Conservation (phyloP, 768 basidiomycete species). For the Termitomyces sp. region DNA sequence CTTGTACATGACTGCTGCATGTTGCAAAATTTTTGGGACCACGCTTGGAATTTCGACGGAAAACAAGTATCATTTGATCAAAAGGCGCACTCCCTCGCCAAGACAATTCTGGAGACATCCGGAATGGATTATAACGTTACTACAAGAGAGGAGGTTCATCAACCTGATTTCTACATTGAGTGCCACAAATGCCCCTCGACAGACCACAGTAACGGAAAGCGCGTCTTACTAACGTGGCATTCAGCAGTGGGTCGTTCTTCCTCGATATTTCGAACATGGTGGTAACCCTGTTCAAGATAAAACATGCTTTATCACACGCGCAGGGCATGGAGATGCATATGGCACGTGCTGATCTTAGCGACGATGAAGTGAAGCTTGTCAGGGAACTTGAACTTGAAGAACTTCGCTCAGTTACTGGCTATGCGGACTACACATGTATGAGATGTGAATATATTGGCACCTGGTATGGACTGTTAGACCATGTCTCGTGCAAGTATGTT, state of each 20-base stretch:
- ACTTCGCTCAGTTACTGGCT: background rate
- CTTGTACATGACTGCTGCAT: background rate
- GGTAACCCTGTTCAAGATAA: background rate
- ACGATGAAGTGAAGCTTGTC: background rate
- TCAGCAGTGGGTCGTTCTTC: background rate
- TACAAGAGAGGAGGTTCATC: background rate
- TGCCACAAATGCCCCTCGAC: background rate
- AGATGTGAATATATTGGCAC: background rate
- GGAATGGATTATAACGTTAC: constrained; percentile 1
- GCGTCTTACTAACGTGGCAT: constrained; percentile 4
- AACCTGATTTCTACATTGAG: background rate
- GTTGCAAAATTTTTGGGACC: no score
- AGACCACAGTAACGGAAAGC: background rate
- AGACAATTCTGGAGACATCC: constrained; percentile 4
- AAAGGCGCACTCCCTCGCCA: background rate
- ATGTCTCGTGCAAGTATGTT: background rate
- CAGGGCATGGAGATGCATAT: background rate
- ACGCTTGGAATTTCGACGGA: background rate
- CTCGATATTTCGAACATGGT: background rate
- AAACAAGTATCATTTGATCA: background rate
- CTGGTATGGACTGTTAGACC: background rate
- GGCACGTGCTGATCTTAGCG: background rate
- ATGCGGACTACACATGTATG: background rate
- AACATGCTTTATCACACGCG: background rate
- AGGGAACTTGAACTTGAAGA: background rate